Base-by-base conservation (phyloP, 2,329 filamentous ascomycete species). In the Cordyceps fumosorosea region DNA sequence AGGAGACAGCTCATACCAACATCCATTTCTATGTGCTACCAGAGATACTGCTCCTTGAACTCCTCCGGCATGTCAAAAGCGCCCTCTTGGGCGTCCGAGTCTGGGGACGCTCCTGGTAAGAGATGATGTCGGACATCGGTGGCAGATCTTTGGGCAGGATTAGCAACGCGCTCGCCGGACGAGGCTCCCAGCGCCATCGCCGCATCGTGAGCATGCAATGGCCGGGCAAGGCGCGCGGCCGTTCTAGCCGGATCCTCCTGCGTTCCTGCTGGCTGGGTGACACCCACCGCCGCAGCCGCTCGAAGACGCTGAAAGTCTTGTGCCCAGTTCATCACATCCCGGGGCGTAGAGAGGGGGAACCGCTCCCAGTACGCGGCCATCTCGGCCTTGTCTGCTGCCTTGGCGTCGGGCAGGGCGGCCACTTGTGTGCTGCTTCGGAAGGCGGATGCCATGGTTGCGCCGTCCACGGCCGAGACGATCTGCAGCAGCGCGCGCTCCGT, bases 401-500 rank as follows among this genome's bases (percentile, higher is more conserved):
- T 48, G 18, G 29, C 10, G 2, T 54, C 51, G 7, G 51, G 22
- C 16, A 10, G 12, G 11, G 22, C n/a, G 11, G 12, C 24, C 4
- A 8, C 16, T 4, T n/a, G 10, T 11, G 40, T 5, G 24, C 16
- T 24, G 20, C 32, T 40, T n/a, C 7, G 26, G 32, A 66, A 67
- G 12, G 65, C 65, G 3, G 20, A n/a, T 18, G 51, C 47, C n/a
- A 60, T 14, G 10, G 52, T 56, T 20, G 47, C 37, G 18, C 50
- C 58, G 3, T 50, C 22, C 22, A 55, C 50, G 12, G 58, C 56
- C 16, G 59, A 62, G 29, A 60, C 47, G 8, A 78, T 61, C 22
- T 68, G 71, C 10, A 79, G 62, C 14, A 80, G 67, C 16, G 75
- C 69, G 1, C 65, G 70, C 63, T 80, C 77, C 0, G 77, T 78